phyloP scores from a whole-genome alignment of 805 yeast species.

The Suhomyces sp. region DNA sequence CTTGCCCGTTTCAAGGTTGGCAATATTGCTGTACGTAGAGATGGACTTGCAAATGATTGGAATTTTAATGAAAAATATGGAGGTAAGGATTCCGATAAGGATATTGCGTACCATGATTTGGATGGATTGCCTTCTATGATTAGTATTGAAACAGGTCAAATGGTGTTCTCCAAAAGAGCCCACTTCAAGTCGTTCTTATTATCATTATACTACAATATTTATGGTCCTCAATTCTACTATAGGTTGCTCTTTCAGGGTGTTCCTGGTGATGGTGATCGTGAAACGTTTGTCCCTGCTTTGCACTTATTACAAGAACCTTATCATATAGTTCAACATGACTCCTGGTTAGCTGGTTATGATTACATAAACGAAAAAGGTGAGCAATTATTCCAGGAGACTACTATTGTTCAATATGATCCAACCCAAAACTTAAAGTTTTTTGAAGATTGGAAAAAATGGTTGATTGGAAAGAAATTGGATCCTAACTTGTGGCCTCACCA shows the following conservation, averaged over 20 bases:
- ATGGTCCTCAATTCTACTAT: conserved; percentile 30
- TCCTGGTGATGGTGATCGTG: conserved; percentile 36
- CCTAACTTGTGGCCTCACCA: conserved; percentile 19
- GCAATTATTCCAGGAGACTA: conserved; percentile 18
- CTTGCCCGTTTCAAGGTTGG: conserved; percentile 31
- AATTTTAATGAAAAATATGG: conserved; percentile 21
- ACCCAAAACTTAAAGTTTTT: conserved; percentile 12
- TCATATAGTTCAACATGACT: conserved; percentile 23
- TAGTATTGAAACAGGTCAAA: conserved; percentile 37
- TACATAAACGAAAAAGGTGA: no score
- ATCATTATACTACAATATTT: conserved; percentile 34
- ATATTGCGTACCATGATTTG: conserved; percentile 31
- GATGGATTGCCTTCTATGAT: conserved; percentile 29
- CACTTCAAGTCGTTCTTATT: conserved; percentile 32
- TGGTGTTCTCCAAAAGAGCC: conserved; percentile 33
- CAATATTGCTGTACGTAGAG: conserved; percentile 24
- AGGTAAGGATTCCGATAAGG: conserved; percentile 14
- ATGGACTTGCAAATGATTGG: conserved; percentile 29
- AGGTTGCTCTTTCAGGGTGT: conserved; percentile 36
- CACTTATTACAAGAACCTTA: conserved; percentile 35
- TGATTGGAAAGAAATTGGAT: conserved; percentile 16
- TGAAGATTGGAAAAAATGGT: conserved; percentile 29
- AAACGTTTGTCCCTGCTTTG: conserved; percentile 40
- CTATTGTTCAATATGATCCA: conserved; percentile 25
- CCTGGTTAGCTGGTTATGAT: conserved; percentile 25